Evolutionary conservation across 805 yeast species (phyloP).

Genomic region (Wickerhamomyces bovis): DNA sequence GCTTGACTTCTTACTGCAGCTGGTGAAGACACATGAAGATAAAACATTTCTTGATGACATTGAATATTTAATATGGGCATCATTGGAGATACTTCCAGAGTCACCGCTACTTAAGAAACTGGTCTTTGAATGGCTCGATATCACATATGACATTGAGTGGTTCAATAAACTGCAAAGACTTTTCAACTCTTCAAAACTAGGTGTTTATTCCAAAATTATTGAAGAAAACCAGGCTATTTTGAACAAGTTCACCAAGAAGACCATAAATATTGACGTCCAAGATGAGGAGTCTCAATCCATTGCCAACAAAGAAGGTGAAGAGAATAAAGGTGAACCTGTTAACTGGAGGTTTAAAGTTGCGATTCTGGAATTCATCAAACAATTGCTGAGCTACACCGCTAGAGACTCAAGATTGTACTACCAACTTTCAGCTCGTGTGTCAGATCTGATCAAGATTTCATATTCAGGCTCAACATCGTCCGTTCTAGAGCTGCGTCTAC

Average conservation of each 20-base stretch:
- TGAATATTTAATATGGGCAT: conserved; percentile 57
- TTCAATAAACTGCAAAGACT: conserved; percentile 47
- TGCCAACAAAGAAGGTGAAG: conserved; percentile 22
- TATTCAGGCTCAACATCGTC: conserved; percentile 78
- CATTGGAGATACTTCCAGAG: conserved; percentile 38
- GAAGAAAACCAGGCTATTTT: conserved; percentile 37
- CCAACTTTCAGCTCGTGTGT: conserved; percentile 38
- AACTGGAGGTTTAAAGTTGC: conserved; percentile 48
- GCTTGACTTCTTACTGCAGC: conserved; percentile 51
- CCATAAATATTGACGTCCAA: conserved; percentile 30
- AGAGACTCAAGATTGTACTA: conserved; percentile 33
- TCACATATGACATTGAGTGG: conserved; percentile 48
- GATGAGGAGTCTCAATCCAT: conserved; percentile 45
- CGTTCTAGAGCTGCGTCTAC: conserved; percentile 48
- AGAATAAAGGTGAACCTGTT: conserved; percentile 41
- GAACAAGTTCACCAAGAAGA: conserved; percentile 29
- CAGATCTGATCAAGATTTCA: conserved; percentile 70
- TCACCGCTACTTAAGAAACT: conserved; percentile 39
- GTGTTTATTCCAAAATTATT: conserved; percentile 35
- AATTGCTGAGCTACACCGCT: conserved; percentile 35
- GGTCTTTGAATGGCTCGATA: conserved; percentile 56
- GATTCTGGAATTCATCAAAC: conserved; percentile 40
- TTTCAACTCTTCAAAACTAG: conserved; percentile 38
- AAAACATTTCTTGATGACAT: conserved; percentile 38
- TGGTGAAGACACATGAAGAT: conserved; percentile 49